phyloP scores from a whole-genome alignment of 2,329 filamentous ascomycete species.

The Paecilomyces niveus region DNA sequence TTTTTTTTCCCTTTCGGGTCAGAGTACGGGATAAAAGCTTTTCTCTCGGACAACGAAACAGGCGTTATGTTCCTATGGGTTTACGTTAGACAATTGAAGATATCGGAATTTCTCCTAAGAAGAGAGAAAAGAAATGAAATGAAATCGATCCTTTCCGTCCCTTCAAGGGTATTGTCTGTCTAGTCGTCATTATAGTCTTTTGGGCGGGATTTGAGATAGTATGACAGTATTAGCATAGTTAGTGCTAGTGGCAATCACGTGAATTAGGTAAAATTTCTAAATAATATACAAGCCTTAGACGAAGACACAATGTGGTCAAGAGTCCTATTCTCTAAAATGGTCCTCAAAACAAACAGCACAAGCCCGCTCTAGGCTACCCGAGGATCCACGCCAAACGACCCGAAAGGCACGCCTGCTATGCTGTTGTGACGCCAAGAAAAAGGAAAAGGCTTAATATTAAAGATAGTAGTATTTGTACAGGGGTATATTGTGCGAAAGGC shows the following conservation, averaged over 20 bases:
- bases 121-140: no score
- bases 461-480: neutral
- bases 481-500: conserved; percentile 10
- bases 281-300: neutral
- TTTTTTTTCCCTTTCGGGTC: neutral
- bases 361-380: neutral
- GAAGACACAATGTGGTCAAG: neutral
- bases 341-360: neutral
- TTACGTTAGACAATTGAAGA: no score
- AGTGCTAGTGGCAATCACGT: neutral
- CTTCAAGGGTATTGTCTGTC: no score
- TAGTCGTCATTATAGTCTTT: no score
- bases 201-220: no score
- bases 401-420: neutral
- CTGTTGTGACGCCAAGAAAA: conserved; percentile 1
- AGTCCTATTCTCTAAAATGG: neutral
- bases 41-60: neutral
- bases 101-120: no score
- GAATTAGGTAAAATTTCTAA: neutral
- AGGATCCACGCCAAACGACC: no score
- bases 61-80: neutral
- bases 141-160: no score
- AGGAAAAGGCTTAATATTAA: conserved; percentile 1
- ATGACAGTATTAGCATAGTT: no score
- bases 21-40: neutral